Evolutionary conservation across 768 basidiomycete species (phyloP).

Genomic region (Pulveroboletus sp.): DNA sequence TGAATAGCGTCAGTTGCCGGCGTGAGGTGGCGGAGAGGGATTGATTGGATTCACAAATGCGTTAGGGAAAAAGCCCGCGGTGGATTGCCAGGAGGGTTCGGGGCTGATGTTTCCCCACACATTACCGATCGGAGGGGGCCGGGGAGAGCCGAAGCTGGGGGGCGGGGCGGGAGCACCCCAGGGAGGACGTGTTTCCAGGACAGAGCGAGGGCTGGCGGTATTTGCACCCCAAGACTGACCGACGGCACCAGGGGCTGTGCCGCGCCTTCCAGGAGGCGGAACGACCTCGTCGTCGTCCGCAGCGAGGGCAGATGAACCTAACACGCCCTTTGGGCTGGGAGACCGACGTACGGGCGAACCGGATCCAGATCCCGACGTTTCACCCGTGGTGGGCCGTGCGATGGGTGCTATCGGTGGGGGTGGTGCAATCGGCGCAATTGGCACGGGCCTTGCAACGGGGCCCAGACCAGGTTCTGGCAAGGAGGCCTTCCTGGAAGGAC

Average conservation of each 20-base stretch:
- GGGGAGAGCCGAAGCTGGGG: slow-evolving; percentile 35
- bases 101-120: slow-evolving; percentile 43
- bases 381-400: slow-evolving; percentile 43
- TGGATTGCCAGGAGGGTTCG: slow-evolving; percentile 50
- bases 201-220: slow-evolving; percentile 45
- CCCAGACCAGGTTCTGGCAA: slow-evolving; percentile 47
- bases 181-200: slow-evolving; percentile 40
- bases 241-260: slow-evolving; percentile 36
- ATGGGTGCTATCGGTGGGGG: slow-evolving; percentile 70
- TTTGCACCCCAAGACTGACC: slow-evolving; percentile 50
- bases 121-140: slow-evolving; percentile 33
- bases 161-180: slow-evolving; percentile 42
- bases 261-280: slow-evolving; percentile 46
- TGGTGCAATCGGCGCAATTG: slow-evolving; percentile 31
- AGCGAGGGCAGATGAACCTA: slow-evolving; percentile 76
- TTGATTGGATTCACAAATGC: slow-evolving; percentile 48
- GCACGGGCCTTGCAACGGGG: slow-evolving; percentile 51
- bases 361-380: slow-evolving; percentile 51
- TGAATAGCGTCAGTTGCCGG: slow-evolving; percentile 28
- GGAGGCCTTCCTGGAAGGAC: slow-evolving; percentile 48
- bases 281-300: slow-evolving; percentile 83
- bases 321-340: slow-evolving; percentile 59
- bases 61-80: slow-evolving; percentile 44
- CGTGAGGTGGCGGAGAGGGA: slow-evolving; percentile 46
- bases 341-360: slow-evolving; percentile 55